phyloP scores from a whole-genome alignment of 139 green algal genomes.

The Pleodorina starrii region DNA sequence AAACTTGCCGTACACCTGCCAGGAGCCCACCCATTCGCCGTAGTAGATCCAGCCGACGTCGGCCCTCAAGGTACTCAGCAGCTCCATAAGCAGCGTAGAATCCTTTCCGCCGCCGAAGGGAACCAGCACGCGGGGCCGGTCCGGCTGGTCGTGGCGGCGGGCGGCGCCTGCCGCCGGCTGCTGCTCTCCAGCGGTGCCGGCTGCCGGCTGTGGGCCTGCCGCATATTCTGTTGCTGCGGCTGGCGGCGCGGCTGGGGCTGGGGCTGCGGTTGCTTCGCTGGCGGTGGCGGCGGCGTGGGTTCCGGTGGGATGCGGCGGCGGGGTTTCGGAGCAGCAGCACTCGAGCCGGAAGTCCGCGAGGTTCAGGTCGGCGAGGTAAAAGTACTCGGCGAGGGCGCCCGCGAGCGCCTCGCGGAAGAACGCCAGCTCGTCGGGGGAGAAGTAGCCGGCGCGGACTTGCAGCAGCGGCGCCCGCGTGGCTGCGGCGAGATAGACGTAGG shows the following conservation, averaged over 20 bases:
- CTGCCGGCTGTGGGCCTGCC: background rate
- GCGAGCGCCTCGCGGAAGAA: background rate
- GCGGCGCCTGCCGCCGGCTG: background rate
- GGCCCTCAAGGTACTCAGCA: background rate
- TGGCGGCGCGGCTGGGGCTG: background rate
- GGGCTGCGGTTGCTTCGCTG: background rate
- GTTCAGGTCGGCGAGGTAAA: background rate
- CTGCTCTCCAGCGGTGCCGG: too few relatives aligned
- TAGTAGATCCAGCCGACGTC: conserved; percentile 8
- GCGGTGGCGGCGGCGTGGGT: background rate
- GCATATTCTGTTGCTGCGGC: background rate
- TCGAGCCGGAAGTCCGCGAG: background rate
- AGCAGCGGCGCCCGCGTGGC: background rate
- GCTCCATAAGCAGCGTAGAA: background rate
- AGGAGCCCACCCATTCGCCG: conserved; percentile 15
- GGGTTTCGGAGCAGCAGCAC: conserved; percentile 31
- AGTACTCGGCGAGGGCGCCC: conserved; percentile 13
- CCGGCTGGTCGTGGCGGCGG: background rate
- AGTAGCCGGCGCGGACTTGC: background rate
- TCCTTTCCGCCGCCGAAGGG: conserved; percentile 7
- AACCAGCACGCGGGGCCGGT: background rate
- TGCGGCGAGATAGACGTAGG: background rate
- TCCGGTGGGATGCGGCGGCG: background rate
- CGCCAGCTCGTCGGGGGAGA: background rate
- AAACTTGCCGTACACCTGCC: conserved; percentile 12